Percentiles rank a stretch among this genome's conserved stretches.
phyloP scores from a whole-genome alignment of 148 eudicot species.

The Rhododendron griersonianum region DNA sequence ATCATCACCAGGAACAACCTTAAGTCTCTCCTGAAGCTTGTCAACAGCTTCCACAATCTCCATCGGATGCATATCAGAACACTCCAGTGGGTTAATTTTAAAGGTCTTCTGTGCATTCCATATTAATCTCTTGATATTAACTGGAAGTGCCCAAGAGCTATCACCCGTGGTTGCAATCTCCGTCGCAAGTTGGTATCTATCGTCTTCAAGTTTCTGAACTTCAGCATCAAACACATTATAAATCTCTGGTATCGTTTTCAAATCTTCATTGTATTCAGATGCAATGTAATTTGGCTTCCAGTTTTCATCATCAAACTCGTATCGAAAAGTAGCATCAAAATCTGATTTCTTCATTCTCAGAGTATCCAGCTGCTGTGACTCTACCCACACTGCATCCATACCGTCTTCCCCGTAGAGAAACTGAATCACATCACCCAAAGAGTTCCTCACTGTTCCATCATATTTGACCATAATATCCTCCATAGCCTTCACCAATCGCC shows the following conservation, averaged over 20 bases:
- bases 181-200: slow-evolving; percentile 69
- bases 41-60: slow-evolving; percentile 96
- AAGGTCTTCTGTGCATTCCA: slow-evolving; percentile 90
- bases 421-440: slow-evolving; percentile 94
- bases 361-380: slow-evolving; percentile 80
- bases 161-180: slow-evolving; percentile 95
- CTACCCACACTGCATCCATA: slow-evolving; percentile 99
- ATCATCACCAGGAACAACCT: slow-evolving; percentile 93
- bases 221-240: slow-evolving; percentile 94
- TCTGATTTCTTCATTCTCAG: slow-evolving; percentile 70
- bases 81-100: slow-evolving; percentile 73
- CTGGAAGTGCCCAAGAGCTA: slow-evolving; percentile 89
- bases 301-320: slow-evolving; percentile 68
- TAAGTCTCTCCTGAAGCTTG: slow-evolving; percentile 88
- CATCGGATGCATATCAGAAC: slow-evolving; percentile 94
- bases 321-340: slow-evolving; percentile 52
- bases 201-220: slow-evolving; percentile 79
- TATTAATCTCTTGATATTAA: slow-evolving; percentile 76
- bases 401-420: slow-evolving; percentile 99
- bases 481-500: slow-evolving; percentile 97
- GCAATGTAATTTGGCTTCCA: slow-evolving; percentile 90
- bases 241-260: slow-evolving; percentile 78
- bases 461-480: slow-evolving; percentile 98
- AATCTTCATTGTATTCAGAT: slow-evolving; percentile 78
- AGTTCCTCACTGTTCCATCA: slow-evolving; percentile 96